Base-by-base conservation (phyloP, 768 basidiomycete species). In the Suillus subalutaceus region DNA sequence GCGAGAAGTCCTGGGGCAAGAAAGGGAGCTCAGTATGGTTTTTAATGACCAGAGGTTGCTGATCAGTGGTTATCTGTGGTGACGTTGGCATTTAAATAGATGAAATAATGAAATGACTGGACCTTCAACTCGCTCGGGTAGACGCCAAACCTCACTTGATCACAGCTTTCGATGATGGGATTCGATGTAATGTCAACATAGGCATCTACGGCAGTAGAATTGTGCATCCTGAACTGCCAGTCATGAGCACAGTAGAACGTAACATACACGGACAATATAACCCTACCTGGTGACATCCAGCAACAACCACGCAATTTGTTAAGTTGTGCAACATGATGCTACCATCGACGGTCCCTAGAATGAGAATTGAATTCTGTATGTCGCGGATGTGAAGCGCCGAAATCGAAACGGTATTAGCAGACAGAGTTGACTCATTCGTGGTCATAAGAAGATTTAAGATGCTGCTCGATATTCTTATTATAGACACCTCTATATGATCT, bases 181-280 rank as follows among this genome's bases (percentile, higher is more conserved):
- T 88, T 87, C 4, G 93, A 93, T 5, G 78, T 72, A 13, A 88
- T 86, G 6, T 85, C 79, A 3, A 96, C 82, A 70, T 90, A 89
- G 3, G 94, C 84, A 60, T 88, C 86, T 0, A 90, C 85, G 10
- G 80, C 66, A 0, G 73, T 81, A 1, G 94, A 94, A 23, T 84
- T 82, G 74, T 96, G 95, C 86, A 97, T 94, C 53, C 95, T 89
- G 73, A 95, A 94, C 95, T 97, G 73, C 18, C 60, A 23, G 50
- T 18, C 59, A 32, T 38, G 26, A 32, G 63, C 37, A 13, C 46
- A 48, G 40, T 63, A 43, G 40, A 66, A 40, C 9, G 38, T 61
- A 10, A 61, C 32, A 35, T 41, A 23, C 15, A n/a, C 1, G 7
- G 62, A n/a, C 15, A 62, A 43, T 35, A 40, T 35, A 13, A 67